Evolutionary conservation across 805 yeast species (phyloP).

Genomic region (Torulaspora microellipsoides): DNA sequence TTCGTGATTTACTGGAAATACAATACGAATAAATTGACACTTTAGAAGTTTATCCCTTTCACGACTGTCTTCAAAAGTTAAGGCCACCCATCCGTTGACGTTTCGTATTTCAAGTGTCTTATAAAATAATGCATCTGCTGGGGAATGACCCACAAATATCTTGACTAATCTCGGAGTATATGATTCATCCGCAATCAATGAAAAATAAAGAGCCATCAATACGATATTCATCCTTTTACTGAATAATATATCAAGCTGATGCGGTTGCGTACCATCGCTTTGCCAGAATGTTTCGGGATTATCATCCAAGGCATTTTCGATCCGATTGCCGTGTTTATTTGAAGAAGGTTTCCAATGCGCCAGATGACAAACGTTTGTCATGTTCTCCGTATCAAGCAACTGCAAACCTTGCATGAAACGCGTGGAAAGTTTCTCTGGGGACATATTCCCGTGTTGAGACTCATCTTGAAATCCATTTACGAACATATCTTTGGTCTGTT

Average conservation of each 20-base stretch:
- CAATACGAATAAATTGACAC: conserved; percentile 29
- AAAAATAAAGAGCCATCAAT: conserved; percentile 65
- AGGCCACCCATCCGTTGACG: conserved; percentile 33
- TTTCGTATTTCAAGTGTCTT: conserved; percentile 25
- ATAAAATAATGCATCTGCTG: conserved; percentile 27
- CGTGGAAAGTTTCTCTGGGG: conserved; percentile 13
- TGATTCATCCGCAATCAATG: conserved; percentile 74
- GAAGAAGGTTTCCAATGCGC: conserved; percentile 87
- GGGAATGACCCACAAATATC: conserved; percentile 32
- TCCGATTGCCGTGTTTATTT: conserved; percentile 64
- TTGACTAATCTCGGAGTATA: conserved; percentile 64
- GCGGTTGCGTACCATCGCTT: conserved; percentile 91
- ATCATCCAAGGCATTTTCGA: conserved; percentile 68
- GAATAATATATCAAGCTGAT: conserved; percentile 71
- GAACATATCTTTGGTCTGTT: conserved; percentile 16
- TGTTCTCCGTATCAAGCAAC: conserved; percentile 36
- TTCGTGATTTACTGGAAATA: conserved; percentile 61
- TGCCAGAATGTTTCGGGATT: conserved; percentile 83
- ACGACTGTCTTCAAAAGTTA: conserved; percentile 26
- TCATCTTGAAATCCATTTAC: conserved; percentile 17
- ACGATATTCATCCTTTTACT: conserved; percentile 68
- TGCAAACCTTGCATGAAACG: conserved; percentile 24
- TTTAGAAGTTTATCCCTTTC: conserved; percentile 21
- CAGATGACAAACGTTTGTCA: conserved; percentile 70
- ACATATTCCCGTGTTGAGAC: conserved; percentile 18